These are phyloP conservation scores for Monascus ruber DNA, from an alignment of 2,329 filamentous ascomycete species.

Conservation along the genomic window DNA sequence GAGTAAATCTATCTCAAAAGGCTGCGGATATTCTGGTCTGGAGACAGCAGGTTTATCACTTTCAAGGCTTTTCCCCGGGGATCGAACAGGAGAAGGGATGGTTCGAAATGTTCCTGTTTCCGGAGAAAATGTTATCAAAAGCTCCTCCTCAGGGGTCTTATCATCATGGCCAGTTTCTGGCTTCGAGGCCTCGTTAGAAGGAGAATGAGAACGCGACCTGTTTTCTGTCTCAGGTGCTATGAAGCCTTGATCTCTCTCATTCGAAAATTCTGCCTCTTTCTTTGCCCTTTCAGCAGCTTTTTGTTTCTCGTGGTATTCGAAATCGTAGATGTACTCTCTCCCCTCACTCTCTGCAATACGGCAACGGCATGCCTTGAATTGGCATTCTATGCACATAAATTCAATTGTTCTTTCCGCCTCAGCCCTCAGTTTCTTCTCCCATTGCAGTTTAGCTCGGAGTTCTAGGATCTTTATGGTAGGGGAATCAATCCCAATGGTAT, in stretches of 20 bases:
- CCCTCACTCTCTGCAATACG: conserved; percentile 33
- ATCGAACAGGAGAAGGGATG: conserved; percentile 25
- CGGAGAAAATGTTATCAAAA: conserved; percentile 31
- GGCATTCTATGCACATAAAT: conserved; percentile 39
- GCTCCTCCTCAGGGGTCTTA: conserved; percentile 17
- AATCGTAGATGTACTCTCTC: conserved; percentile 29
- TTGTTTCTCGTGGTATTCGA: conserved; percentile 11
- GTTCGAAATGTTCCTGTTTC: conserved; percentile 33
- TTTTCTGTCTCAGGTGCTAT: conserved; percentile 1
- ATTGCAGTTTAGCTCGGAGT: conserved; percentile 38
- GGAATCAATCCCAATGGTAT: conserved; percentile 10
- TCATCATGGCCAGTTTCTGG: conserved; percentile 2
- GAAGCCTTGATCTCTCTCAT: background rate
- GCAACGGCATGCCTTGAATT: conserved; percentile 38
- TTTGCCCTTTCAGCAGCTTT: background rate
- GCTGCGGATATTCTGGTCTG: too few relatives aligned
- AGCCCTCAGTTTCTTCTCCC: conserved; percentile 39
- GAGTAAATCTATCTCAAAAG: background rate
- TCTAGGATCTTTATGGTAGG: conserved; percentile 35
- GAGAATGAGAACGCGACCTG: too few relatives aligned
- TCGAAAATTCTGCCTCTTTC: background rate
- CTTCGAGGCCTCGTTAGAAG: background rate
- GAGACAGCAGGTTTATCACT: too few relatives aligned
- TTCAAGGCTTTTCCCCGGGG: conserved; percentile 8
- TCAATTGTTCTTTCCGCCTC: conserved; percentile 47